Conservation (phyloP, 176 grass and related monocot species). For the Pharus latifolius region DNA sequence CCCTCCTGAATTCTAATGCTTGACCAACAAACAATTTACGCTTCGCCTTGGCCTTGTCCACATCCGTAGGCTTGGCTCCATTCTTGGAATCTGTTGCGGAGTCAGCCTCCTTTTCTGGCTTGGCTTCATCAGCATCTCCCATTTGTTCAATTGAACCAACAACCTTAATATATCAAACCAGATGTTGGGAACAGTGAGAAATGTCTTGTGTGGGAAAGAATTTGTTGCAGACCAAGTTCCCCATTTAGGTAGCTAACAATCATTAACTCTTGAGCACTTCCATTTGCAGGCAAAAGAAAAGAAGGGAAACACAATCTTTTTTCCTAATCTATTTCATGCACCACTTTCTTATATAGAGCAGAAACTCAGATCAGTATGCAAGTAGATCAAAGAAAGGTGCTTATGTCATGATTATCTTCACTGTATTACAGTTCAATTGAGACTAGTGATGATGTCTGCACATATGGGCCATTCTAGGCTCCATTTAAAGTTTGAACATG, state of each 20-base stretch:
- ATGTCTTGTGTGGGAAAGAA: no score
- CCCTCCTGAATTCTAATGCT: constrained; percentile 87
- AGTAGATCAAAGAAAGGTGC: no score
- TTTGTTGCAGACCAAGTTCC: not conserved
- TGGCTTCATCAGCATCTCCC: constrained; percentile 45
- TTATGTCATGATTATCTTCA: no score
- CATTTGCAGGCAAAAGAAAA: not conserved
- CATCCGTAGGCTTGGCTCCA: constrained; percentile 56
- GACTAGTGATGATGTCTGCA: no score
- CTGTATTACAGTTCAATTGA: no score
- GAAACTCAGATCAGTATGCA: no score
- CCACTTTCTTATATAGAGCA: not conserved
- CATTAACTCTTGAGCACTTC: not conserved
- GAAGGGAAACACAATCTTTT: not conserved
- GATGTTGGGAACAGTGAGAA: not conserved
- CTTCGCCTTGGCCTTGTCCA: constrained; percentile 70
- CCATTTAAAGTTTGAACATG: no score
- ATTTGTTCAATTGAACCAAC: constrained; percentile 83
- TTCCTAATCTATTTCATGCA: not conserved
- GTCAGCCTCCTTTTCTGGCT: constrained; percentile 65
- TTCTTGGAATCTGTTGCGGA: constrained; percentile 65
- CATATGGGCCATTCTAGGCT: no score
- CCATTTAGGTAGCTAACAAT: not conserved
- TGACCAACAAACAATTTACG: constrained; percentile 87
- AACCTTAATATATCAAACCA: constrained; percentile 43